Evolutionary conservation across 352 stramenopile species (phyloP), one percentile per base, ranked within the genome.

Genomic region (Phytophthora pisi): DNA sequence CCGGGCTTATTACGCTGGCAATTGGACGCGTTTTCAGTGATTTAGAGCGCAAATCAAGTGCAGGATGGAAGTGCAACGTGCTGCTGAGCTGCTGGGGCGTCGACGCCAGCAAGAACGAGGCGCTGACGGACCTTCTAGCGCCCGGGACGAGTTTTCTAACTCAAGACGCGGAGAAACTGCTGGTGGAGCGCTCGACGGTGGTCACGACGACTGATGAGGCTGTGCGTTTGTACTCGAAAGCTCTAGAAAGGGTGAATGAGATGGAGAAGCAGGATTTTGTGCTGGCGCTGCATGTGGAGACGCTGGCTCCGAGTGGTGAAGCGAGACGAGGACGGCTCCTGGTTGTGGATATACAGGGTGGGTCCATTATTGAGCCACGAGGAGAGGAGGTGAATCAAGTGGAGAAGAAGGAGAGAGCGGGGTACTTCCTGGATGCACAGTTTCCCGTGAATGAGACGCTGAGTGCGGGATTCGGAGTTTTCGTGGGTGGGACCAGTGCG

Each of bases 401-500:
- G 7, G 46, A 47, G 23, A 61, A 61, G 45, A 70, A 67, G n/a
- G 28, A 69, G 16, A 40, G 52, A 20, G 24, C 20, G 7, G 54
- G 65, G 8, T 64, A 76, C 49, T 89, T 89, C 54, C 66, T 74
- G n/a, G 82, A 92, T 42, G 85, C 84, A 3, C 81, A 89, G 46
- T 86, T 91, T 42, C 70, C 75, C 4, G 64, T 90, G n/a, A 66
- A 88, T 36, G 45, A 64, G 8, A 36, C 42, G 9, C 51, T 91
- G 23, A 89, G 67, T 53, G 36, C 65, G n/a, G 69, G 51, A 23
- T 89, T 88, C 54, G 79, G 84, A 10, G 10, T 20, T 10, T 87
- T 81, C 23, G 46, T 93, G 31, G 82, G 83, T 3, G 80, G 83
- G 58, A 57, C 66, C 4, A 78, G 72, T 28, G 34, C 68, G 1